Evolutionary conservation across 768 basidiomycete species (phyloP).

Genomic region (Multifurca ochricompacta): DNA sequence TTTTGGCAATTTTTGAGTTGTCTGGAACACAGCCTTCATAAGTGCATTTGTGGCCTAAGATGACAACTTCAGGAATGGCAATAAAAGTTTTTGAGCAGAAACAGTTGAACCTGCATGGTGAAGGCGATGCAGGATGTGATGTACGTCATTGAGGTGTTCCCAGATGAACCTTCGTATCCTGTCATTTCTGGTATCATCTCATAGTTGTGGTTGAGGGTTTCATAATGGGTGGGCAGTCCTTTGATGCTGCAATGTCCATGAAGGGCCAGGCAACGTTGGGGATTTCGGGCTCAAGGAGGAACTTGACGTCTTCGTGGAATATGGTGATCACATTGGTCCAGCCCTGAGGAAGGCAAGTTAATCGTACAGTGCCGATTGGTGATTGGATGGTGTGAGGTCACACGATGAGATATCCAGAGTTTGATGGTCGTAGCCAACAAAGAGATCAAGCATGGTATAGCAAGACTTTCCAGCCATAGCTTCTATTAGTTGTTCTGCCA

Average conservation of each 20-base stretch:
- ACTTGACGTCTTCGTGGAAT: slow-evolving; percentile 30
- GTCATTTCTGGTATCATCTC: background rate
- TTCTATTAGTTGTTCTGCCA: slow-evolving; percentile 18
- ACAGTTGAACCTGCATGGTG: background rate
- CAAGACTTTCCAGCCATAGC: slow-evolving; percentile 18
- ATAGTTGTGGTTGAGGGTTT: background rate
- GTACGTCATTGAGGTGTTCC: background rate
- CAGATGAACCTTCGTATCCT: background rate
- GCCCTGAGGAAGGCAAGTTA: too few species aligned
- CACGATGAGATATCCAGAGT: background rate
- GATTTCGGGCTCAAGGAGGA: slow-evolving; percentile 29
- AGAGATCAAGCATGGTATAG: too few species aligned
- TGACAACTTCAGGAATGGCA: slow-evolving; percentile 27
- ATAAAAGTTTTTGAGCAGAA: background rate
- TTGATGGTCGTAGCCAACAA: too few species aligned
- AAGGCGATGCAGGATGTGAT: background rate
- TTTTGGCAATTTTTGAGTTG: slow-evolving; percentile 23
- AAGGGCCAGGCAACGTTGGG: too few species aligned
- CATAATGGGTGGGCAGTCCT: background rate
- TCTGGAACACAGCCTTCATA: slow-evolving; percentile 29
- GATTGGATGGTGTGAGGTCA: background rate
- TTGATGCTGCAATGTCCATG: too few species aligned
- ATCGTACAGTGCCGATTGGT: too few species aligned
- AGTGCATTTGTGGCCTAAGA: slow-evolving; percentile 35
- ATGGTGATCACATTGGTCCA: background rate